Percentiles rank a stretch among this genome's conserved stretches.
Evolutionary conservation across 208 protist genomes (phyloP).

Genomic region (Crithidia fasciculata): DNA sequence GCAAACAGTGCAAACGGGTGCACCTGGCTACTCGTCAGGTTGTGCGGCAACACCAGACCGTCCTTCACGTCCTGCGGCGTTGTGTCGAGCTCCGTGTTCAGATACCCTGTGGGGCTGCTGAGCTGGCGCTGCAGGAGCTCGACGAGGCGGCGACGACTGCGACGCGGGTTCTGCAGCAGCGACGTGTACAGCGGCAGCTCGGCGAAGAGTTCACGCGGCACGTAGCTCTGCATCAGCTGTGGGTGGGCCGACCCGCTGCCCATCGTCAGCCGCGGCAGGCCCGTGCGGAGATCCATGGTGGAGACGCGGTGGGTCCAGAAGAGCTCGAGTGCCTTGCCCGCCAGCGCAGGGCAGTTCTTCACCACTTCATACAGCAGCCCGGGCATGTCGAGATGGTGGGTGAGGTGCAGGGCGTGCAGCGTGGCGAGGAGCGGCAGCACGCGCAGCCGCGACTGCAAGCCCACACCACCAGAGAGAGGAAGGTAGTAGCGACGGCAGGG

Average conservation of each 20-base stretch:
- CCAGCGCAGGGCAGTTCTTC: slow-evolving; percentile 78
- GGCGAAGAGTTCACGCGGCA: slow-evolving; percentile 74
- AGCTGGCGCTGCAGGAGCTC: slow-evolving; percentile 85
- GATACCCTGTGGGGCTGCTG: slow-evolving; percentile 76
- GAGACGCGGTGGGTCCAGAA: slow-evolving; percentile 69
- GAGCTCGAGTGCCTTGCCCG: slow-evolving; percentile 67
- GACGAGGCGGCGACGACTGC: slow-evolving; percentile 70
- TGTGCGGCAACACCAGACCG: slow-evolving; percentile 72
- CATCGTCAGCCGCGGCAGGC: slow-evolving; percentile 49
- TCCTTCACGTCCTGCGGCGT: slow-evolving; percentile 60
- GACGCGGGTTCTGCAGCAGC: slow-evolving; percentile 66
- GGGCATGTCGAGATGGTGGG: slow-evolving; percentile 67
- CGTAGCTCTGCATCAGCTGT: slow-evolving; percentile 62
- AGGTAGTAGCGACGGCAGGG: slow-evolving; percentile 74
- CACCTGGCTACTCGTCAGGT: slow-evolving; percentile 75
- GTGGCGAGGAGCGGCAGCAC: slow-evolving; percentile 76
- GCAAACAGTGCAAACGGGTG: slow-evolving; percentile 83
- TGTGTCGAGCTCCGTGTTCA: slow-evolving; percentile 77
- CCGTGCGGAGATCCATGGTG: slow-evolving; percentile 58
- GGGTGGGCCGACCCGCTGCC: slow-evolving; percentile 43
- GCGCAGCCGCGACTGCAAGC: slow-evolving; percentile 78
- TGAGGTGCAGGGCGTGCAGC: slow-evolving; percentile 76
- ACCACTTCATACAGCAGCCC: slow-evolving; percentile 83
- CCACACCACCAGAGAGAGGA: slow-evolving; percentile 59
- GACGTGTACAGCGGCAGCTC: slow-evolving; percentile 73